Conservation (phyloP, 768 basidiomycete species). For the Termitomyces sp. region DNA sequence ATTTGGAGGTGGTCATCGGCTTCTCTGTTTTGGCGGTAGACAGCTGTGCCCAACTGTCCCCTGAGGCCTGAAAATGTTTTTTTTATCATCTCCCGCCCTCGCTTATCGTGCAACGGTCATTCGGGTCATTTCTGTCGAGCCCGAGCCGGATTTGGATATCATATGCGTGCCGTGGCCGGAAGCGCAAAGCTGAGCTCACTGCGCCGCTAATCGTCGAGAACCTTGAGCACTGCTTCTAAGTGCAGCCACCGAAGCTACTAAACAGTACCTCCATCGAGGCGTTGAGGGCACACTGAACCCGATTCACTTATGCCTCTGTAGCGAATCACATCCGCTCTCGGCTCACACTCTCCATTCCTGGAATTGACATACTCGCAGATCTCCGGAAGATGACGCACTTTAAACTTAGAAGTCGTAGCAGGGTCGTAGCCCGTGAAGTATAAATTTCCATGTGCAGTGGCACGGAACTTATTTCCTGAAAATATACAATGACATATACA, state of each 20-base stretch:
- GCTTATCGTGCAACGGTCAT: not conserved
- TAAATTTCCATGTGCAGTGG: not conserved
- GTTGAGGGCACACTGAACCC: not conserved
- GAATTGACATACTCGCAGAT: constrained; percentile 4
- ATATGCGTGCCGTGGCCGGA: not conserved
- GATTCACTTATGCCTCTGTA: too few species aligned
- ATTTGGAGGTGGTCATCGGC: constrained; percentile 7
- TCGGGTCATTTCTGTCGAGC: not conserved
- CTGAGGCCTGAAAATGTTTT: too few species aligned
- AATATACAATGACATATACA: not conserved
- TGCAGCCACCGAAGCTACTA: not conserved
- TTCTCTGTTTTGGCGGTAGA: constrained; percentile 12
- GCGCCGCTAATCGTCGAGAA: not conserved
- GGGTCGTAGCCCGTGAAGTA: not conserved
- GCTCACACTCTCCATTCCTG: not conserved
- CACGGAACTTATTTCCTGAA: not conserved
- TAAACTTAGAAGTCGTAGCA: constrained; percentile 6
- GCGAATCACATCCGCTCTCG: not conserved
- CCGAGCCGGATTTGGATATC: too few species aligned
- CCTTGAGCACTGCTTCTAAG: not conserved
- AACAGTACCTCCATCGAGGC: not conserved
- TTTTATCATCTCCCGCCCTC: not conserved
- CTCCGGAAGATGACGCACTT: constrained; percentile 11
- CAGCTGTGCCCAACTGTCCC: not conserved
- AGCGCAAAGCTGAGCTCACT: not conserved